Evolutionary conservation across 495 filamentous ascomycete species (phyloP).

Genomic region (Xylona heveae): DNA sequence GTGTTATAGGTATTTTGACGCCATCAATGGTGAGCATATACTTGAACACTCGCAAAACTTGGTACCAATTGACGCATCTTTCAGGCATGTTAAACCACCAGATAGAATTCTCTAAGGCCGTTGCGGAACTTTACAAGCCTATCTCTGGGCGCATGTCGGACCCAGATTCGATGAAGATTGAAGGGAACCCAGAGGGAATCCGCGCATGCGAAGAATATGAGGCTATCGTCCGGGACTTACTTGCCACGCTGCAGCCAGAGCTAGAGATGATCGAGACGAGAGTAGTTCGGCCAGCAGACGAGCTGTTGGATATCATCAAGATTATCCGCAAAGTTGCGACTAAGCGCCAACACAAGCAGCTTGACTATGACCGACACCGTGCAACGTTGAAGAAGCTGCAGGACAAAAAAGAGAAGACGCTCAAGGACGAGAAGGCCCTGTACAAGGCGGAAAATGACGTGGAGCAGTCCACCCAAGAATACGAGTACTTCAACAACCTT

Average conservation of each 20-base stretch:
- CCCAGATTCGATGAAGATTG: slow-evolving; percentile 54
- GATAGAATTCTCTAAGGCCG: slow-evolving; percentile 93
- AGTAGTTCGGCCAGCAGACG: slow-evolving; percentile 82
- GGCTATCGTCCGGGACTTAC: slow-evolving; percentile 70
- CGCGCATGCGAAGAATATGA: slow-evolving; percentile 93
- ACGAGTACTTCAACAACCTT: slow-evolving; percentile 89
- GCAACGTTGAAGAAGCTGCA: slow-evolving; percentile 76
- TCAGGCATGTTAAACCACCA: slow-evolving; percentile 87
- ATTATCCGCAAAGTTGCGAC: slow-evolving; percentile 67
- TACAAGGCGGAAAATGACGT: slow-evolving; percentile 91
- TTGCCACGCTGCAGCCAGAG: slow-evolving; percentile 73
- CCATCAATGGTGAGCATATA: slow-evolving; percentile 53
- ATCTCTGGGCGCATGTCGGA: slow-evolving; percentile 93
- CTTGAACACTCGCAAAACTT: too few relatives aligned
- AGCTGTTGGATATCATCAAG: slow-evolving; percentile 89
- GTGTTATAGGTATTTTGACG: slow-evolving; percentile 49
- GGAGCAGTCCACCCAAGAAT: slow-evolving; percentile 85
- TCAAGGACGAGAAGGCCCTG: slow-evolving; percentile 93
- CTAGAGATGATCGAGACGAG: slow-evolving; percentile 93
- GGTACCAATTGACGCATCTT: too few relatives aligned
- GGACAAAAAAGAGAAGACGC: slow-evolving; percentile 88
- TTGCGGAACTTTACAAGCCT: slow-evolving; percentile 92
- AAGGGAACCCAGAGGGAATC: slow-evolving; percentile 91
- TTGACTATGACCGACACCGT: slow-evolving; percentile 83
- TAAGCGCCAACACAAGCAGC: slow-evolving; percentile 93